Percentiles rank a stretch among this genome's conserved stretches.
These are phyloP conservation scores for Phyllosticta paracitricarpa DNA, from an alignment of 2,329 filamentous ascomycete genomes.

Conservation along the genomic window DNA sequence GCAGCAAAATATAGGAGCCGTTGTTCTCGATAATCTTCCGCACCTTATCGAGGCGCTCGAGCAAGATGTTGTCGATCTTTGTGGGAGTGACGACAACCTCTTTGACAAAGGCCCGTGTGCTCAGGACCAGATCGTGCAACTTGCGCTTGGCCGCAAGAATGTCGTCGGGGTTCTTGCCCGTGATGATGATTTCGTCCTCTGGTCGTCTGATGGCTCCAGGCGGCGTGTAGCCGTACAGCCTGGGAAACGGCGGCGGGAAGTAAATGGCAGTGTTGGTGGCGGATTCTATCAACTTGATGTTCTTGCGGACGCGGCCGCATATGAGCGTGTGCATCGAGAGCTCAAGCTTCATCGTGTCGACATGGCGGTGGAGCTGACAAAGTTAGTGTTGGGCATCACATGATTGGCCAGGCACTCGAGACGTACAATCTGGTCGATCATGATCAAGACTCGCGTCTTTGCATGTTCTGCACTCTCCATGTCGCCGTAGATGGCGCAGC, in stretches of 20 bases:
- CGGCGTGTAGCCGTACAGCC: conserved; percentile 82
- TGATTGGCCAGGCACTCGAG: conserved; percentile 9
- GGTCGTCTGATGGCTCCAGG: conserved; percentile 71
- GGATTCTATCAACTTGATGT: conserved; percentile 96
- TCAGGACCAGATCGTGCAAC: conserved; percentile 72
- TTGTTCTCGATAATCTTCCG: conserved; percentile 97
- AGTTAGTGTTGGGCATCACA: conserved; percentile 25
- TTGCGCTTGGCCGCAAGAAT: conserved; percentile 86
- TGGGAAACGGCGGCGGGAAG: conserved; percentile 88
- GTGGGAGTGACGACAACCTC: conserved; percentile 80
- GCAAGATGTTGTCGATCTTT: conserved; percentile 90
- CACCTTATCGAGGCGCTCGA: conserved; percentile 88
- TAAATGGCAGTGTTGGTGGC: conserved; percentile 95
- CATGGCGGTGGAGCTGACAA: conserved; percentile 56
- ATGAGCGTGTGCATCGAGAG: conserved; percentile 82
- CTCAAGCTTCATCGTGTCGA: conserved; percentile 75
- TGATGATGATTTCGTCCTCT: conserved; percentile 88
- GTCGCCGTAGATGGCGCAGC: conserved; percentile 90
- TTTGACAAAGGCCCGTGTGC: conserved; percentile 70
- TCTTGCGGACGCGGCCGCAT: conserved; percentile 88
- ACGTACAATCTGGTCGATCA: conserved; percentile 87
- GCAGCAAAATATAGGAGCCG: conserved; percentile 89
- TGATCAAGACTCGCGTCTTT: conserved; percentile 89
- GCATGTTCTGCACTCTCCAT: conserved; percentile 93
- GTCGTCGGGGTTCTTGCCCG: conserved; percentile 73